Evolutionary conservation across 371 early-diverging fungal genomes (phyloP).

Genomic region (Mortierella sp.): DNA sequence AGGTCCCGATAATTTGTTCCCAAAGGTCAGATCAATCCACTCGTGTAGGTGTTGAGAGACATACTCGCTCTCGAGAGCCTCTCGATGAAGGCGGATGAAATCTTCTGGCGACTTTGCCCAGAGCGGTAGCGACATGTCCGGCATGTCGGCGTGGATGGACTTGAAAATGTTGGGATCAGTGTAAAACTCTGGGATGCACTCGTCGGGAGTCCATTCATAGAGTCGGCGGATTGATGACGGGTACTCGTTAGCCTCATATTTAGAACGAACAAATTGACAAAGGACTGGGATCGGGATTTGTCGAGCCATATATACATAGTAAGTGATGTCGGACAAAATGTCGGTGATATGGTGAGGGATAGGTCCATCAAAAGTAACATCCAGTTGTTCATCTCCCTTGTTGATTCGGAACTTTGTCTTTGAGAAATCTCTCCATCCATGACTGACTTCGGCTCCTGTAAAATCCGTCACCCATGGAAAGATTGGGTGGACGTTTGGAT

Average conservation of each 20-base stretch:
- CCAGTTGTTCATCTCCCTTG: slow-evolving; percentile 80
- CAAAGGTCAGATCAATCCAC: slow-evolving; percentile 91
- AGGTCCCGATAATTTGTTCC: slow-evolving; percentile 77
- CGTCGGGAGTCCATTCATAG: slow-evolving; percentile 80
- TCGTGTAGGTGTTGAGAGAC: slow-evolving; percentile 79
- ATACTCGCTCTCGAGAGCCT: slow-evolving; percentile 82
- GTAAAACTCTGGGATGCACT: slow-evolving; percentile 82
- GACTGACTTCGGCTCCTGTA: slow-evolving; percentile 60
- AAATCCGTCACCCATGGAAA: slow-evolving; percentile 81
- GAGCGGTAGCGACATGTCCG: slow-evolving; percentile 71
- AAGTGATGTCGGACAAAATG: slow-evolving; percentile 76
- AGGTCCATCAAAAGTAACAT: slow-evolving; percentile 74
- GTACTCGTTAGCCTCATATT: slow-evolving; percentile 78
- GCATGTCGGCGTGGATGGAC: slow-evolving; percentile 76
- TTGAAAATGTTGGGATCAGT: slow-evolving; percentile 70
- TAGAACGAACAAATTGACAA: slow-evolving; percentile 76
- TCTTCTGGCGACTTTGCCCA: slow-evolving; percentile 78
- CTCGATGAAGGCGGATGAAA: slow-evolving; percentile 73
- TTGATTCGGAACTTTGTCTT: slow-evolving; percentile 77
- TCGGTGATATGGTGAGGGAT: slow-evolving; percentile 80
- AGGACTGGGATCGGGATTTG: slow-evolving; percentile 72
- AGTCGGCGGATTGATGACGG: slow-evolving; percentile 70
- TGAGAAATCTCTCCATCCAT: slow-evolving; percentile 73
- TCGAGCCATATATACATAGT: slow-evolving; percentile 75
- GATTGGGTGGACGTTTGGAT: slow-evolving; percentile 79